Evolutionary conservation across 371 early-diverging fungal species (phyloP), one percentile per base, ranked within the genome.

Genomic region (Rhizomucor pusillus): DNA sequence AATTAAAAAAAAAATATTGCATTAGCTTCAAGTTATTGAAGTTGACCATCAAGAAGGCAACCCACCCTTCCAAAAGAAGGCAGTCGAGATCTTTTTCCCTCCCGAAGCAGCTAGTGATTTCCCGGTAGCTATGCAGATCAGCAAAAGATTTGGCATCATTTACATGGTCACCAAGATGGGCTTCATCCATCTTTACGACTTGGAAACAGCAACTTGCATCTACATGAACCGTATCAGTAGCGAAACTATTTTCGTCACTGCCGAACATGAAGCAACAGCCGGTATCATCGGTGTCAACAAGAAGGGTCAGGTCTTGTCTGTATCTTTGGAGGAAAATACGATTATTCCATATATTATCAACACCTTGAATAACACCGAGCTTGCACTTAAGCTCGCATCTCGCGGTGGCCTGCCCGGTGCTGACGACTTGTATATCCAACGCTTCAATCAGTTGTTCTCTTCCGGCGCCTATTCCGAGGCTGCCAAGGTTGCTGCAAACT

Each of bases 51-150:
- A 83, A 44, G 95, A 95, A n/a, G 92, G 91, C 51, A 90, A 92
- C 54, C 95, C 97, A 20, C 77, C 79, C 16, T 97, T 91, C 76
- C 82, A 84, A 57, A 98, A 98, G 80, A 86, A 87, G 60, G 85
- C 93, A 1, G 91, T 93, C 20, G 97, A 97, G 65, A 83, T 98
- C 13, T 92, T 84, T 66, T 98, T 98, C 85, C 98, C 98, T 22
- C 84, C 94, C 16, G 98, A 97, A 68, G 95, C 94, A 12, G 87
- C 81, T 24, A 80, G 73, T 50, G 98, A 98, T 68, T 98, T 98
- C 79, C 98, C 98, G 22, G 97, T 98, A 5, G 87, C 95, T 12
- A 93, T 97, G 95, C 98, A 97, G 73, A 82, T 95, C 58, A 88
- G 91, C 51, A 84, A 89, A 50, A 92, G 91, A 77, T 93, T 93